phyloP scores from a whole-genome alignment of 1,284 basidiomycete genomes.

The Mycena sp. region DNA sequence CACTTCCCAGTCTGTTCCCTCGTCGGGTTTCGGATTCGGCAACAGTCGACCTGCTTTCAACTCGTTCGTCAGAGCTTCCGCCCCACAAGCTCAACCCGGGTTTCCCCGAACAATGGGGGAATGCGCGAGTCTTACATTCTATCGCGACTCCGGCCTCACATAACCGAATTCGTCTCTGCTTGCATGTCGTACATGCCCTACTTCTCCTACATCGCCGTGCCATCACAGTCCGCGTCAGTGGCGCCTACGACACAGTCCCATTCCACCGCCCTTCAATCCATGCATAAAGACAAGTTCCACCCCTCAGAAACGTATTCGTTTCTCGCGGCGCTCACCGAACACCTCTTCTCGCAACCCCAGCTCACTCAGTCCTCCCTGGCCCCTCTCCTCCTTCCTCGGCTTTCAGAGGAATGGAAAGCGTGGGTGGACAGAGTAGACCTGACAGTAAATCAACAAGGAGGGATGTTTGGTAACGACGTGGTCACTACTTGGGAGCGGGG shows the following conservation, averaged over 20 bases:
- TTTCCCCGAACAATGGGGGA: slow-evolving; percentile 40
- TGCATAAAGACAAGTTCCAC: slow-evolving; percentile 70
- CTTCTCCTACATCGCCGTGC: slow-evolving; percentile 66
- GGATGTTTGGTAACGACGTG: slow-evolving; percentile 80
- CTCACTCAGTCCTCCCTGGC: slow-evolving; percentile 68
- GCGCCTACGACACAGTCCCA: slow-evolving; percentile 44
- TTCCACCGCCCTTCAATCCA: slow-evolving; percentile 53
- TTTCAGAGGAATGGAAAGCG: slow-evolving; percentile 76
- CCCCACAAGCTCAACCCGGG: slow-evolving; percentile 33
- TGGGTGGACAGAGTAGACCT: slow-evolving; percentile 79
- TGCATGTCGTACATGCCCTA: slow-evolving; percentile 84
- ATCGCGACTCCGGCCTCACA: slow-evolving; percentile 76
- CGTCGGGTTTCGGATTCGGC: slow-evolving; percentile 58
- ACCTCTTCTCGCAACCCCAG: slow-evolving; percentile 71
- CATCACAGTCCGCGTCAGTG: slow-evolving; percentile 35
- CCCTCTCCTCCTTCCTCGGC: slow-evolving; percentile 65
- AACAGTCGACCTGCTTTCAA: slow-evolving; percentile 42
- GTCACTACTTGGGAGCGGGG: slow-evolving; percentile 73
- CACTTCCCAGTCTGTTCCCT: slow-evolving; percentile 45
- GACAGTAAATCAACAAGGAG: slow-evolving; percentile 73
- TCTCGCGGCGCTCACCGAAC: slow-evolving; percentile 71
- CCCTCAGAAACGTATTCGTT: slow-evolving; percentile 78
- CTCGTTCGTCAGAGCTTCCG: slow-evolving; percentile 36
- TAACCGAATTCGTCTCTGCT: slow-evolving; percentile 77
- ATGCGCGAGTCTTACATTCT: slow-evolving; percentile 84